phyloP scores from a whole-genome alignment of 163 green algal genomes.

The Volvox carteri region DNA sequence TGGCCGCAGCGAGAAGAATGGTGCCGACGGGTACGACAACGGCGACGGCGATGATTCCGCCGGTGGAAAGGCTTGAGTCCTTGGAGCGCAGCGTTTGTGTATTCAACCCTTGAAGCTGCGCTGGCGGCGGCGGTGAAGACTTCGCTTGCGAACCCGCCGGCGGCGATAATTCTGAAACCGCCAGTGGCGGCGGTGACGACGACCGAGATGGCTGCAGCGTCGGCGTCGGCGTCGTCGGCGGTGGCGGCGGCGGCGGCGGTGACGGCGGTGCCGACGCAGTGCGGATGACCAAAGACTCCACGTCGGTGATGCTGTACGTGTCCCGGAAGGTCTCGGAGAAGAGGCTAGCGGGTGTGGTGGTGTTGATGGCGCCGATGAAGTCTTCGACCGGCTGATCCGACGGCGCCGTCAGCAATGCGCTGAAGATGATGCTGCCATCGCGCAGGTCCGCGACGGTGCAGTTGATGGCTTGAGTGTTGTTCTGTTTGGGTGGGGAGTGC shows the following conservation, averaged over 20 bases:
- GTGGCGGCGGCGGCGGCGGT: background rate
- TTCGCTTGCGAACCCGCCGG: background rate
- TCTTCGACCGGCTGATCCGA: background rate
- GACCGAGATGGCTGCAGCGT: no score
- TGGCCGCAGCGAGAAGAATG: background rate
- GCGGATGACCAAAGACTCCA: background rate
- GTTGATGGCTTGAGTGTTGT: background rate
- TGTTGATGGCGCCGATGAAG: background rate
- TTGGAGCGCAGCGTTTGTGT: background rate
- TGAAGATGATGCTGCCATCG: background rate
- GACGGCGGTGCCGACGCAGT: background rate
- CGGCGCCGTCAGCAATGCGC: background rate
- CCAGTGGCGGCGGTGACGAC: no score
- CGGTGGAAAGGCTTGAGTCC: background rate
- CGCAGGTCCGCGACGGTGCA: background rate
- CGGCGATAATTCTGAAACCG: background rate
- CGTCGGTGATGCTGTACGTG: background rate
- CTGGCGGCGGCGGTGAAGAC: background rate
- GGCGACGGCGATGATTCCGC: background rate
- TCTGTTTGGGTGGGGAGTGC: background rate
- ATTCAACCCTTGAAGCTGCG: background rate
- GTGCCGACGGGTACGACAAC: background rate
- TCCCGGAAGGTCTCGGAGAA: background rate
- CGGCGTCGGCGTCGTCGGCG: no score
- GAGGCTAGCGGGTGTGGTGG: background rate